A percentile compares a stretch with the other conserved stretches of the same genome.
Conservation (phyloP, 2,329 filamentous ascomycete genomes). For the Ascochyta viciae-villosae region DNA sequence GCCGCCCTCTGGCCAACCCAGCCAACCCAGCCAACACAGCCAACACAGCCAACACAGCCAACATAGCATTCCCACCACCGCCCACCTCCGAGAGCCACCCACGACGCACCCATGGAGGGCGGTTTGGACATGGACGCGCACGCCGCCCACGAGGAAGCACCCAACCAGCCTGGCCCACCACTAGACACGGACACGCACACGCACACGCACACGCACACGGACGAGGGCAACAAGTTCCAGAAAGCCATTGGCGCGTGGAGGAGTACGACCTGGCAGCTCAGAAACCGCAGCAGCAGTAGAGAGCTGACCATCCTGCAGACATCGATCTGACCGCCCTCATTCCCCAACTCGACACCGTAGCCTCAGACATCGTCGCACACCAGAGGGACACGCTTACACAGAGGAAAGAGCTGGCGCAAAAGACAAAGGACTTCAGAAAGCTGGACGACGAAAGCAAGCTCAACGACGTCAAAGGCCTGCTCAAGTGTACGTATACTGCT, state of each 20-base stretch:
- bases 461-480: constrained; percentile 82
- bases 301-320: constrained; percentile 59
- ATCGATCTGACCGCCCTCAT: constrained; percentile 87
- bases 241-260: constrained; percentile 95
- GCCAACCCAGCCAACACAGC: neutral
- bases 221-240: constrained; percentile 86
- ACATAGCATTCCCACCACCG: neutral
- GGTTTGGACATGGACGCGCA: constrained; percentile 41
- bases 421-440: constrained; percentile 97
- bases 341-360: constrained; percentile 85
- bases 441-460: constrained; percentile 88
- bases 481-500: constrained; percentile 70
- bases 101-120: constrained; percentile 42
- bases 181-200: constrained; percentile 42
- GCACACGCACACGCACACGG: neutral
- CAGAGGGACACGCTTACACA: constrained; percentile 96
- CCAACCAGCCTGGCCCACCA: constrained; percentile 11
- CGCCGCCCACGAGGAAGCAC: constrained; percentile 24
- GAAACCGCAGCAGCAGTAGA: neutral
- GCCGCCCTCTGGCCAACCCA: neutral
- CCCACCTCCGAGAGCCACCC: neutral
- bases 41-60: neutral
- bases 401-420: constrained; percentile 96
- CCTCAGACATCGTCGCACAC: constrained; percentile 92
- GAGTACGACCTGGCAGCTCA: constrained; percentile 65